phyloP scores from a whole-genome alignment of 192 early-diverging fungal genomes.

The Linnemannia exigua region DNA sequence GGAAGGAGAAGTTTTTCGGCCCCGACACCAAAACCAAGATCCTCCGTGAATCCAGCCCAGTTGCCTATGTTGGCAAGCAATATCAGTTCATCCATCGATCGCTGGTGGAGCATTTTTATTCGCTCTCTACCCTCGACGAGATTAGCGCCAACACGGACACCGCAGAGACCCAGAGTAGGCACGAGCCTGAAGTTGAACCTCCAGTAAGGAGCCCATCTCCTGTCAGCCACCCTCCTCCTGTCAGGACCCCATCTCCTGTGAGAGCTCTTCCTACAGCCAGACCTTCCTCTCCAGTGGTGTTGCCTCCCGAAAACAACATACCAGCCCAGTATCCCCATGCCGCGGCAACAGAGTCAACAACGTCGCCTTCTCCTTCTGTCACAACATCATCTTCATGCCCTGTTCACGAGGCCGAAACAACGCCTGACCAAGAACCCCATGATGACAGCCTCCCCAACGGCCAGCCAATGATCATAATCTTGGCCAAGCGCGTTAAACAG shows the following conservation, averaged over 20 bases:
- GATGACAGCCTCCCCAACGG: no score
- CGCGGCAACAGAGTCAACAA: no score
- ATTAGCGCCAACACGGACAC: not conserved
- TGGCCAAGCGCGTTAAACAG: conserved; percentile 2
- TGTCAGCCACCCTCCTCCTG: not conserved
- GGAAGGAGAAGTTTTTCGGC: conserved; percentile 11
- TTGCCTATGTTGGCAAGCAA: not conserved
- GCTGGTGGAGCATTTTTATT: conserved; percentile 7
- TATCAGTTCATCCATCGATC: conserved; percentile 17
- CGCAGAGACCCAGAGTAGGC: not conserved
- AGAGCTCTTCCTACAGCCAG: not conserved
- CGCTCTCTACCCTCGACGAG: not conserved
- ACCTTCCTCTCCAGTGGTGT: no score
- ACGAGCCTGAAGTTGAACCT: not conserved
- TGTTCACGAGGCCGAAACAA: no score
- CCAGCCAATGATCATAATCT: not conserved
- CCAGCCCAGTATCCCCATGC: no score
- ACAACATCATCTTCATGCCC: no score
- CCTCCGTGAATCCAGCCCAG: not conserved
- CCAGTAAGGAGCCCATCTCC: not conserved
- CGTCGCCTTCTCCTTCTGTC: no score
- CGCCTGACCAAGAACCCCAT: no score
- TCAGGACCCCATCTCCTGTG: not conserved
- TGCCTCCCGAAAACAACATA: no score
- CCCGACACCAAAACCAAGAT: not conserved